Evolutionary conservation across 345 rosid species (phyloP), one percentile per base, ranked within the genome.

Genomic region (Ceriops tagal): DNA sequence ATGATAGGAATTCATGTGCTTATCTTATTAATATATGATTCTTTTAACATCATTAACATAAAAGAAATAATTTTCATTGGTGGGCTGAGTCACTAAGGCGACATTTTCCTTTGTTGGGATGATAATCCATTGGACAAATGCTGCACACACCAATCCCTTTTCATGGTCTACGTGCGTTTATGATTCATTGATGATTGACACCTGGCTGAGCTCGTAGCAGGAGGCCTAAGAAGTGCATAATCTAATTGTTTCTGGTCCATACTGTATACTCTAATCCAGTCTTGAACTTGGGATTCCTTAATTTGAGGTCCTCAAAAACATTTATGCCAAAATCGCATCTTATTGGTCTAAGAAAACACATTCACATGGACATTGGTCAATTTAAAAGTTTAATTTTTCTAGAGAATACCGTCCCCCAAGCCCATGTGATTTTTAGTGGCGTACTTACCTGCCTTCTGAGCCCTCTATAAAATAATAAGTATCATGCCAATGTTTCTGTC

Each of bases 171-270:
- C 18, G 75, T 47, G 5, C 51, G 18, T 34, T 31, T 58, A 81
- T 81, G 51, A 78, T 78, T 71, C 62, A 77, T 81, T 78, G 81
- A 81, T 81, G 75, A 81, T 81, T 78, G 84, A 81, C 84, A 73
- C 76, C 66, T 73, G 76, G 60, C 71, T 22, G 6, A 62, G 79
- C 75, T 72, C 69, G 66, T 20, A 73, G 64, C 70, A 28, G 24
- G 77, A 72, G 70, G 76, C 73, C 71, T 20, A 26, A 39, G 15
- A 24, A 35, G 39, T 34, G 56, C 47, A 43, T 11, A 43, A 11
- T 62, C 53, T 27, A 11, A 43, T 43, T 43, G 3, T 43, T 43
- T 43, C 11, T 43, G 47, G 18, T 11, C 47, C 47, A 0, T 43
- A 11, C 47, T 43, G 47, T 3, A 11, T 2, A 2, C 8, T 19